Conservation (phyloP, 768 basidiomycete genomes). For the Leccinum sublutescens region DNA sequence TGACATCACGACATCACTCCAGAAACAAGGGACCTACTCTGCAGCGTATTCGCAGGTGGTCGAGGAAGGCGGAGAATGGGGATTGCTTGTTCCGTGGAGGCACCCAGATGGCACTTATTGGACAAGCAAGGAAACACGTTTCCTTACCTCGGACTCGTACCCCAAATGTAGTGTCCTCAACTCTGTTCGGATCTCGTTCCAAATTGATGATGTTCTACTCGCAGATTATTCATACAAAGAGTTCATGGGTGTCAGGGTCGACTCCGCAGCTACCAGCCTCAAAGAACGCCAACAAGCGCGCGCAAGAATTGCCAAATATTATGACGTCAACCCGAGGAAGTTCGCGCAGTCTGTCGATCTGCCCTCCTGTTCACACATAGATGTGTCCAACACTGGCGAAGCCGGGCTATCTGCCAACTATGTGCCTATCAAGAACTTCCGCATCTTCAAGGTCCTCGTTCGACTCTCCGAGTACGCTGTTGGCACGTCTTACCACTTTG, state of each 20-base stretch:
- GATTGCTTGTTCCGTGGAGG: conserved; percentile 24
- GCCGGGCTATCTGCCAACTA: conserved; percentile 14
- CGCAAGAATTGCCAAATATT: conserved; percentile 21
- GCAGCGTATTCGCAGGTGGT: conserved; percentile 23
- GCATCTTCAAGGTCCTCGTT: conserved; percentile 26
- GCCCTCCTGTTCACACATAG: conserved; percentile 17
- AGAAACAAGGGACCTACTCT: conserved; percentile 22
- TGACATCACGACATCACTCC: background rate
- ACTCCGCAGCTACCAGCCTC: conserved; percentile 12
- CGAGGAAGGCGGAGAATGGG: conserved; percentile 18
- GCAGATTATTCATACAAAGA: conserved; percentile 30
- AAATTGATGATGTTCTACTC: background rate
- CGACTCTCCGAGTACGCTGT: conserved; percentile 26
- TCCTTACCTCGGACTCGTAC: conserved; percentile 14
- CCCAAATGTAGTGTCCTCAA: conserved; percentile 20
- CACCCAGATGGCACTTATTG: conserved; percentile 25
- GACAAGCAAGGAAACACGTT: conserved; percentile 26
- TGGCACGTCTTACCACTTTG: conserved; percentile 24
- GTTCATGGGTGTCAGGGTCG: conserved; percentile 27
- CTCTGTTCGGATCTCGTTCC: background rate
- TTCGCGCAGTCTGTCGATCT: conserved; percentile 1
- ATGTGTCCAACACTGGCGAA: conserved; percentile 10
- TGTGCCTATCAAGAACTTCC: conserved; percentile 21
- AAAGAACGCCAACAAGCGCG: conserved; percentile 22
- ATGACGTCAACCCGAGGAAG: conserved; percentile 23